These are phyloP conservation scores for Stereum hirsutum DNA, from an alignment of 1,284 basidiomycete genomes.

Conservation along the genomic window DNA sequence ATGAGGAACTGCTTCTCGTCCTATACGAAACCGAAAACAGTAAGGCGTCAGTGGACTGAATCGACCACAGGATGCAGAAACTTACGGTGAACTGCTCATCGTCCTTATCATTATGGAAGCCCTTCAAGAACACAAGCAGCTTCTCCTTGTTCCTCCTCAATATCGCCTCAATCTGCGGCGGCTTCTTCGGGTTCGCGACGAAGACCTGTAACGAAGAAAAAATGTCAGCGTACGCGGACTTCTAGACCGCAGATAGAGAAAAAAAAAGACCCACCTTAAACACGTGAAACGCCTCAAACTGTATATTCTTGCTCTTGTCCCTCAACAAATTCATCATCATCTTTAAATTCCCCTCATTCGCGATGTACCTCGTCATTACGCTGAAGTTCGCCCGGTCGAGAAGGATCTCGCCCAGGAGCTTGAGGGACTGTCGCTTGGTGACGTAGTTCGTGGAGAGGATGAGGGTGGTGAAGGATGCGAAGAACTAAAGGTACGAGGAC, in stretches of 20 bases:
- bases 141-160: slow-evolving; percentile 92
- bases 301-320: slow-evolving; percentile 98
- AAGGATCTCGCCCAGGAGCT: slow-evolving; percentile 95
- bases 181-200: slow-evolving; percentile 99
- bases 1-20: slow-evolving; percentile 98
- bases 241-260: slow-evolving; percentile 3
- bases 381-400: slow-evolving; percentile 96
- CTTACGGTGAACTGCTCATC: slow-evolving; percentile 89
- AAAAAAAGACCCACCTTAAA: slow-evolving; percentile 73
- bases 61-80: slow-evolving; percentile 7
- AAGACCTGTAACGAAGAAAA: slow-evolving; percentile 83
- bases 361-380: slow-evolving; percentile 98
- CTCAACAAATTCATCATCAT: slow-evolving; percentile 99
- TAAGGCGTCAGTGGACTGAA: slow-evolving; percentile 1
- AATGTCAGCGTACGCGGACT: slow-evolving; percentile 2
- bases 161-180: slow-evolving; percentile 88
- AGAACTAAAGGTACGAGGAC: slow-evolving; percentile 83
- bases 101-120: slow-evolving; percentile 98
- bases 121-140: slow-evolving; percentile 80
- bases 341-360: slow-evolving; percentile 89
- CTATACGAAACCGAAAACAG: slow-evolving; percentile 32
- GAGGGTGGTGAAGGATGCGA: slow-evolving; percentile 88
- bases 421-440: slow-evolving; percentile 98
- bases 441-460: slow-evolving; percentile 95
- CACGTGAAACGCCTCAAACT: slow-evolving; percentile 99